Percentiles rank a stretch among this genome's conserved stretches.
phyloP scores from a whole-genome alignment of 129 eudicot species.

The Flaveria bidentis region DNA sequence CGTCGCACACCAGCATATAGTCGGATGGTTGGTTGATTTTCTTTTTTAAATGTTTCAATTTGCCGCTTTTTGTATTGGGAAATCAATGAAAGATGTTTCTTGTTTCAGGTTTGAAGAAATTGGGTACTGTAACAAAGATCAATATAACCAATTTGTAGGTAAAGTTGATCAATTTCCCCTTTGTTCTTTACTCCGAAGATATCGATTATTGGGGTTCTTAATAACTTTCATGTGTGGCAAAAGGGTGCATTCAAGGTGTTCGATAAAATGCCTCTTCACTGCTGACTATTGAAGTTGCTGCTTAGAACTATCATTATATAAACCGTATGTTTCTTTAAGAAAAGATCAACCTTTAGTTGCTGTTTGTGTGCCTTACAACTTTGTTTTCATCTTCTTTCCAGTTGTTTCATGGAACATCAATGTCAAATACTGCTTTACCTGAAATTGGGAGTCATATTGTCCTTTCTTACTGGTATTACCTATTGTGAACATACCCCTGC shows the following conservation, averaged over 20 bases:
- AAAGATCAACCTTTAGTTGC: background rate
- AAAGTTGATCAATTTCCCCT: background rate
- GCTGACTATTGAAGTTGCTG: background rate
- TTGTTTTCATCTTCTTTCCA: conserved; percentile 11
- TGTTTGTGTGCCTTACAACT: conserved; percentile 7
- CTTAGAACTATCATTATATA: background rate
- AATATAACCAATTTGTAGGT: background rate
- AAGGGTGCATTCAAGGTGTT: conserved; percentile 22
- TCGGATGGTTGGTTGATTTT: conserved; percentile 22
- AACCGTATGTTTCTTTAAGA: background rate
- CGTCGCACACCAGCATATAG: background rate
- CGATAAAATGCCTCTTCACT: conserved; percentile 30
- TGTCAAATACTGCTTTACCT: conserved; percentile 24
- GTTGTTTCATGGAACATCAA: conserved; percentile 42
- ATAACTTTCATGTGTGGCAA: background rate
- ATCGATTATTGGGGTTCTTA: background rate
- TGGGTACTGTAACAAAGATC: background rate
- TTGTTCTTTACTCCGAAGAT: background rate
- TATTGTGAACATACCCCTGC: conserved; percentile 30
- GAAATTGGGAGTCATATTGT: conserved; percentile 32
- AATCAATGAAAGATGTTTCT: conserved; percentile 3
- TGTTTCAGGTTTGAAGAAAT: conserved; percentile 28
- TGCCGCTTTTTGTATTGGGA: background rate
- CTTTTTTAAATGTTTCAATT: background rate
- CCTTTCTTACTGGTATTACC: conserved; percentile 38